phyloP scores from a whole-genome alignment of 352 stramenopile genomes.

The Globisporangium alternatum region DNA sequence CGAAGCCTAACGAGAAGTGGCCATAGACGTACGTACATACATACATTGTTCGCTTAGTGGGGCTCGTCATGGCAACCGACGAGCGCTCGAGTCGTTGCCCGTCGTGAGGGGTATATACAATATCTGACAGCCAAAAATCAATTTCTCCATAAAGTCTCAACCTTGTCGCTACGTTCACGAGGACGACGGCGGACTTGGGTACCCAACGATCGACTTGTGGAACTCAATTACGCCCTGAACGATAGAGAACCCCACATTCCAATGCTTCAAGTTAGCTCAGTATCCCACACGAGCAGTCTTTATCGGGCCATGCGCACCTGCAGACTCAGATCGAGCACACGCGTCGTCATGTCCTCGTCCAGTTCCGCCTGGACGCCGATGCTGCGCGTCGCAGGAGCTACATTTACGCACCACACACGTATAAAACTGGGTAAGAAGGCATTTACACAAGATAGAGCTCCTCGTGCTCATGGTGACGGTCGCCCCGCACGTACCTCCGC shows the following conservation, averaged over 20 bases:
- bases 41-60: no score
- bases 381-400: conserved; percentile 57
- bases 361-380: conserved; percentile 76
- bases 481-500: conserved; percentile 46
- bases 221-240: conserved; percentile 69
- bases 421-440: background rate
- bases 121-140: background rate
- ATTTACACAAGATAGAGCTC: background rate
- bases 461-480: background rate
- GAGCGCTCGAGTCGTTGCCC: no score
- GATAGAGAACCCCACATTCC: background rate
- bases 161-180: conserved; percentile 12
- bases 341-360: conserved; percentile 82
- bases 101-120: no score
- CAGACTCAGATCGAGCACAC: conserved; percentile 65
- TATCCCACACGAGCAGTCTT: no score
- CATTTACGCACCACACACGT: background rate
- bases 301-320: no score
- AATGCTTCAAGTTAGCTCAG: background rate
- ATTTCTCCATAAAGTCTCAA: background rate
- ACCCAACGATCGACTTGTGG: conserved; percentile 52
- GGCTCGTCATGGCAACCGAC: no score
- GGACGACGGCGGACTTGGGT: conserved; percentile 34
- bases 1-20: no score
- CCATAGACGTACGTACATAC: no score